Evolutionary conservation across 2,329 filamentous ascomycete species (phyloP), one percentile per base, ranked within the genome.

Genomic region (Penicillium sp.): DNA sequence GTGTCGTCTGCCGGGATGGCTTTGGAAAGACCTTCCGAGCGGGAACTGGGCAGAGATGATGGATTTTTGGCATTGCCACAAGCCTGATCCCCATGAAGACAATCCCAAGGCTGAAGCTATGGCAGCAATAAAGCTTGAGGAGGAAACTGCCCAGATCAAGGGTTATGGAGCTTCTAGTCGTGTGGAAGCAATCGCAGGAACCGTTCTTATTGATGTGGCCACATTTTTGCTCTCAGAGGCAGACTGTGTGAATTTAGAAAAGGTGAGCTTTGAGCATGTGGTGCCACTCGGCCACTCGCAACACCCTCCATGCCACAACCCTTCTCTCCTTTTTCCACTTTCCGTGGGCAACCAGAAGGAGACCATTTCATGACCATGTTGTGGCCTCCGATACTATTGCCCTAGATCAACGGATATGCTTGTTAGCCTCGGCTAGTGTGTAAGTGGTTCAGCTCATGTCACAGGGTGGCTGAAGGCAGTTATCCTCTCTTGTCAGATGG

Each of bases 31-130:
- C 71, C 80, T 99, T 17, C 95, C 95, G 0, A 96, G 92, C 71
- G 92, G 96, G 69, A 94, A 96, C 71, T 99, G 95, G 95, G 96
- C 95, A 0, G 95, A 99, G 78, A 96, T 99, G 93, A 99, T 99
- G 95, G 96, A 99, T 75, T 96, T 99, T 68, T 99, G 95, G 95
- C 96, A 99, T 76, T 99, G 95, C 71, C 95, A 99, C 76, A 98
- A 98, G 76, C 95, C 96, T 1, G 80, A 84, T 61, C 67, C 81
- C 28, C 76, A 83, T 34, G 68, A 73, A 11, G 75, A 81, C 49
- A 71, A 75, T 12, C 76, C 80, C 43, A 67, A 81, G 54, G 72
- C 81, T 11, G 68, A 72, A n/a, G 73, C 80, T 52, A 69, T 69
- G 6, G 63, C 73, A 42, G 65, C 70, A 37, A 65, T 64, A 2